Conservation (phyloP, 1,139 yeast species). For the Pichia kudriavzevii region DNA sequence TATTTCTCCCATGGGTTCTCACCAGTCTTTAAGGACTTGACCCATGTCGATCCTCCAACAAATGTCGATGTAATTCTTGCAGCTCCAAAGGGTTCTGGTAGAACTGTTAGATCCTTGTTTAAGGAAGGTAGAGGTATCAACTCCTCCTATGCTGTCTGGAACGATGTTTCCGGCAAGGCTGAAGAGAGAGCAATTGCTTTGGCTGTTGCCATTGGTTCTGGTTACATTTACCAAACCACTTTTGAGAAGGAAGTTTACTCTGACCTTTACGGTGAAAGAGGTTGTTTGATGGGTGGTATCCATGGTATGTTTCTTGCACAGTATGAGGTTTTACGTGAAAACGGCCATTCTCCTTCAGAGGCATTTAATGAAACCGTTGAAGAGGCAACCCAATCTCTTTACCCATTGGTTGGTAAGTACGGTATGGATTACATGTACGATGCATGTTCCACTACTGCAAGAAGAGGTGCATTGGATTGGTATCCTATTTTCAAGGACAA, state of each 20-base stretch:
- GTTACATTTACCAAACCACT: slow-evolving; percentile 99
- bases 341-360: slow-evolving; percentile 99
- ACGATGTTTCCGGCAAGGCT: slow-evolving; percentile 97
- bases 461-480: slow-evolving; percentile 99
- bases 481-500: slow-evolving; percentile 98
- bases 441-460: slow-evolving; percentile 99
- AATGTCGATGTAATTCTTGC: slow-evolving; percentile 96
- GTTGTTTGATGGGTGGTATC: slow-evolving; percentile 99
- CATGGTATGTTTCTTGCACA: slow-evolving; percentile 99
- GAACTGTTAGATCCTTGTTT: slow-evolving; percentile 98
- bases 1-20: slow-evolving; percentile 99
- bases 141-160: slow-evolving; percentile 99
- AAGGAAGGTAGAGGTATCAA: slow-evolving; percentile 99
- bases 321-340: slow-evolving; percentile 98
- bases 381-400: slow-evolving; percentile 98
- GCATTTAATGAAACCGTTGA: slow-evolving; percentile 99
- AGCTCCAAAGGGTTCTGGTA: slow-evolving; percentile 99
- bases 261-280: slow-evolving; percentile 99
- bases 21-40: slow-evolving; percentile 96
- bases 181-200: slow-evolving; percentile 98
- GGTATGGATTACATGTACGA: slow-evolving; percentile 99
- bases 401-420: slow-evolving; percentile 97
- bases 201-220: slow-evolving; percentile 99
- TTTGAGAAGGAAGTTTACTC: slow-evolving; percentile 99
- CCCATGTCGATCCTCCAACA: slow-evolving; percentile 91